phyloP scores from a whole-genome alignment of 768 basidiomycete genomes.

The Hebeloma cylindrosporum region DNA sequence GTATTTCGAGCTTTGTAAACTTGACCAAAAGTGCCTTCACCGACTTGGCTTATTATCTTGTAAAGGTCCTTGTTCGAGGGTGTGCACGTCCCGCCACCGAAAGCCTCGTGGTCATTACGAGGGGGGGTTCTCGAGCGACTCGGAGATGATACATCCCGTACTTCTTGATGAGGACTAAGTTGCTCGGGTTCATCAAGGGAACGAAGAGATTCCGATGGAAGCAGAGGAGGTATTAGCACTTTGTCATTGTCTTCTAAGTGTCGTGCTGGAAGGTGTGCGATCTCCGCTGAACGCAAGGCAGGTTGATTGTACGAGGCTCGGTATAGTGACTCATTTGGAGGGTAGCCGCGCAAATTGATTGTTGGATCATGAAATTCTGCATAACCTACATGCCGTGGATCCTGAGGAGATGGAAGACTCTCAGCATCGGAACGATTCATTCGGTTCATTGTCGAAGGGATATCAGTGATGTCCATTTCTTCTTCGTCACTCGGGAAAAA shows the following conservation, averaged over 20 bases:
- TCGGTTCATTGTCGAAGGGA: too few species aligned
- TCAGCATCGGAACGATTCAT: neutral
- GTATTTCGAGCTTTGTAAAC: slow-evolving; percentile 93
- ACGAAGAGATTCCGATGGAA: neutral
- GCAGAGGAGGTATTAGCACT: neutral
- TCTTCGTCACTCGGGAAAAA: slow-evolving; percentile 88
- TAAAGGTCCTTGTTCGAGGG: slow-evolving; percentile 60
- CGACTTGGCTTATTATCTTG: slow-evolving; percentile 88
- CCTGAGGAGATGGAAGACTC: neutral
- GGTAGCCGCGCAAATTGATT: too few species aligned
- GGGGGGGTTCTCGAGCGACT: slow-evolving; percentile 19
- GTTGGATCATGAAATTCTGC: too few species aligned
- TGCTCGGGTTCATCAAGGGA: slow-evolving; percentile 13
- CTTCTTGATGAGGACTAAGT: slow-evolving; percentile 10
- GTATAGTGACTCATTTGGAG: too few species aligned
- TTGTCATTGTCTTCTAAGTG: neutral
- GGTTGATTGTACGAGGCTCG: too few species aligned
- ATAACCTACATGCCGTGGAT: too few species aligned
- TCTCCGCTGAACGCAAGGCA: too few species aligned
- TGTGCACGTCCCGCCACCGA: slow-evolving; percentile 14
- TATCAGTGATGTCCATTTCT: slow-evolving; percentile 49
- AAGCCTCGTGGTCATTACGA: slow-evolving; percentile 14
- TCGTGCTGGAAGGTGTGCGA: neutral
- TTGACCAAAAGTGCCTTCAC: slow-evolving; percentile 98
- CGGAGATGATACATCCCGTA: slow-evolving; percentile 3